A percentile compares a stretch with the other conserved stretches of the same genome.
These are phyloP conservation scores for Populus ilicifolia DNA, from an alignment of 345 rosid species.

Conservation along the genomic window DNA sequence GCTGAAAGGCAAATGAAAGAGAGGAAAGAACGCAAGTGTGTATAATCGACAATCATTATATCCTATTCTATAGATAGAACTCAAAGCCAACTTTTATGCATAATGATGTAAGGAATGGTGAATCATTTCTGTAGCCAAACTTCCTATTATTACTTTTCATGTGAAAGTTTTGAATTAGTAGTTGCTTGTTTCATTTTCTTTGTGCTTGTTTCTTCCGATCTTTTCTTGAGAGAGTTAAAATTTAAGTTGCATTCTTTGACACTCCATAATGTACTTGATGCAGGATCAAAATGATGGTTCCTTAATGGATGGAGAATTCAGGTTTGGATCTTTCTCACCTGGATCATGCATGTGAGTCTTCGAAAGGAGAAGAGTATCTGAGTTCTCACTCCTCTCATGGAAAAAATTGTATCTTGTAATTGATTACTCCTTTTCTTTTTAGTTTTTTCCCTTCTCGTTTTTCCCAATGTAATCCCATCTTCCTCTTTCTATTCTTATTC, in stretches of 20 bases:
- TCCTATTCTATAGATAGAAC: neutral
- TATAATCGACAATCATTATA: neutral
- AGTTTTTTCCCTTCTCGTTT: neutral
- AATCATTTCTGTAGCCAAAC: neutral
- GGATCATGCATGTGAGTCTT: slow-evolving; percentile 44
- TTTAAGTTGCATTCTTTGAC: neutral
- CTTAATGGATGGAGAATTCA: slow-evolving; percentile 54
- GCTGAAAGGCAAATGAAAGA: neutral
- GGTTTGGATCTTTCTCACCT: slow-evolving; percentile 45
- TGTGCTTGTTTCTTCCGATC: neutral
- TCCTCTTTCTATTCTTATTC: neutral
- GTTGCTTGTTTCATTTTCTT: neutral
- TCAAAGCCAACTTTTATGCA: neutral
- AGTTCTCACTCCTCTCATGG: slow-evolving; percentile 14
- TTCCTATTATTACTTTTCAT: neutral
- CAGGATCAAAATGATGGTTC: slow-evolving; percentile 47
- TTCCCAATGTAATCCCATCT: slow-evolving; percentile 4
- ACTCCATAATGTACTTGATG: slow-evolving; percentile 10
- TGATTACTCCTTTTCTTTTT: neutral
- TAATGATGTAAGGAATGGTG: neutral
- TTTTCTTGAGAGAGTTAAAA: neutral
- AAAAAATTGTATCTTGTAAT: slow-evolving; percentile 29
- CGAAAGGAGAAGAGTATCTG: neutral
- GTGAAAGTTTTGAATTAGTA: neutral
- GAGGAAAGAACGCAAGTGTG: neutral